These are phyloP conservation scores for Euclidium syriacum DNA, from an alignment of 345 rosid species.

Conservation along the genomic window DNA sequence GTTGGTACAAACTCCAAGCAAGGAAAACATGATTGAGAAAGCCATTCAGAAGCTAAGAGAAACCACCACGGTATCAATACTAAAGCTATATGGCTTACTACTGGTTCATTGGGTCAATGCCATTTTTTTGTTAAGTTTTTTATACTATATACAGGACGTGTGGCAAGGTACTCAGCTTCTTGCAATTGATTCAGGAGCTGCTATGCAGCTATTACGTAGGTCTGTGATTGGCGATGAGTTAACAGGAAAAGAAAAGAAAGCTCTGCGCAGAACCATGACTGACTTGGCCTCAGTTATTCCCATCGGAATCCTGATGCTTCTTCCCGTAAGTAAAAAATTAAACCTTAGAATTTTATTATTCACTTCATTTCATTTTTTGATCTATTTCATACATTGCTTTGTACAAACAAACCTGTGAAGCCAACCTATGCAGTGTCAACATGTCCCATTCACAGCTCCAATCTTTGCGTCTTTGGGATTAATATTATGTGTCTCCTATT, in stretches of 20 bases:
- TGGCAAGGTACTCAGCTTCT: conserved; percentile 98
- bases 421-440: conserved; percentile 2
- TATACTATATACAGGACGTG: conserved; percentile 59
- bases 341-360: conserved; percentile 1
- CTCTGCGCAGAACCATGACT: conserved; percentile 75
- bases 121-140: conserved; percentile 2
- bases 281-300: conserved; percentile 98
- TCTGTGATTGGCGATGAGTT: conserved; percentile 79
- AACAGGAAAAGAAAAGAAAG: conserved; percentile 77
- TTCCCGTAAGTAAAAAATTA: conserved; percentile 71
- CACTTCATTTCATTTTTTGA: background rate
- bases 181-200: conserved; percentile 85
- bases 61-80: conserved; percentile 67
- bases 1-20: conserved; percentile 50
- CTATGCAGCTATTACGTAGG: conserved; percentile 64
- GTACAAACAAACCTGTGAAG: conserved; percentile 14
- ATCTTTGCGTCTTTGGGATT: background rate
- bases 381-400: background rate
- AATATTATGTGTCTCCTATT: conserved; percentile 4
- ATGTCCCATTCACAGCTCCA: conserved; percentile 5
- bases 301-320: conserved; percentile 91
- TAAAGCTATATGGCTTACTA: background rate
- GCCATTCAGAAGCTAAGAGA: conserved; percentile 77
- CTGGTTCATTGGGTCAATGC: background rate
- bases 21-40: conserved; percentile 57